Evolutionary conservation across 108 stramenopile genomes (phyloP), one percentile per base, ranked within the genome.

Genomic region (Fragilaria crotonensis): DNA sequence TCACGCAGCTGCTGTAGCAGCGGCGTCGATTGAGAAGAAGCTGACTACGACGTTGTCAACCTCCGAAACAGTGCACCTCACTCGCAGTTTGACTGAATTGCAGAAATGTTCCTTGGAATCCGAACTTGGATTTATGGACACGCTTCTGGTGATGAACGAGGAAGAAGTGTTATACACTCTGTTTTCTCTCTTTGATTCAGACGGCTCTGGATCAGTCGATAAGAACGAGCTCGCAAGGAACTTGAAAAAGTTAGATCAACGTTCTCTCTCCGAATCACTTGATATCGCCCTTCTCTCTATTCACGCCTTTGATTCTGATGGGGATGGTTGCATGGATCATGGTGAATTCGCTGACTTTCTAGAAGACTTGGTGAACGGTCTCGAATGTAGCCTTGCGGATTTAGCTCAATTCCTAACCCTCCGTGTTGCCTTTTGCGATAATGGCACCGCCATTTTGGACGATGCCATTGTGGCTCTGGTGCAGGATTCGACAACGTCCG

Each of bases 101-200:
- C 54, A 31, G 17, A 18, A 3, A 21, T 33, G n/a, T 33, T 32
- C 27, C 30, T 36, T 56, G 21, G n/a, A 36, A 19, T 31, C 54
- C 2, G 54, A 56, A 36, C 23, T 36, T 2, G 30, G 2, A 3
- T 3, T 56, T 33, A 19, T 29, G 23, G 54, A 56, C 7, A 23
- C 4, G 19, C 2, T 56, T 2, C 25, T 22, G 17, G 2, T 9
- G 18, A 56, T 56, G 31, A 33, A 1, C 3, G 32, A 56, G 11
- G 54, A 56, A 32, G 54, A 56, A 32, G 33, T 33, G 54, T 32
- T 56, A 22, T 18, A 5, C 31, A 56, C 54, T 33, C 23, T 56
- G 20, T 56, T 56, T 56, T 19, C 21, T 1, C 7, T 56, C n/a
- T 56, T 56, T 26, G 54, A 56, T 56, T n/a, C 19, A 23, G 54